Evolutionary conservation across 2,329 filamentous ascomycete species (phyloP).

Genomic region (Venturiaceae sp.): DNA sequence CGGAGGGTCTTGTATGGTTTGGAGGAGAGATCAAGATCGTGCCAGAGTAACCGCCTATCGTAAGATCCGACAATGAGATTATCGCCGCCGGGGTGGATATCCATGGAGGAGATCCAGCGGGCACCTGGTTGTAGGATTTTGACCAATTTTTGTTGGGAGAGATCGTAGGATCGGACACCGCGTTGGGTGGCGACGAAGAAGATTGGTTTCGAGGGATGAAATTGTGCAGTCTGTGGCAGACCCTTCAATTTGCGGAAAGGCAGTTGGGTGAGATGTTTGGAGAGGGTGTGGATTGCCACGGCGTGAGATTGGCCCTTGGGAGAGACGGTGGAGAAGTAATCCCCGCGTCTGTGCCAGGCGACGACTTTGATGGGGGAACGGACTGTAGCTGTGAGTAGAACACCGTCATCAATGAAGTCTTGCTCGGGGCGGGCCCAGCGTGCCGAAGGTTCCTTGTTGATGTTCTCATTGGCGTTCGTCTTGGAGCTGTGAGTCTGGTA

Average conservation of each 20-base stretch:
- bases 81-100: constrained; percentile 86
- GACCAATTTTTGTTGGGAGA: constrained; percentile 81
- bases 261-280: constrained; percentile 88
- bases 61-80: constrained; percentile 93
- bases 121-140: constrained; percentile 91
- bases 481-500: constrained; percentile 59
- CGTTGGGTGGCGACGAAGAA: constrained; percentile 96
- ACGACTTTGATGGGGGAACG: constrained; percentile 76
- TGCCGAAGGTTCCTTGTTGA: constrained; percentile 63
- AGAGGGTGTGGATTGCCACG: constrained; percentile 88
- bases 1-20: constrained; percentile 93
- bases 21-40: constrained; percentile 85
- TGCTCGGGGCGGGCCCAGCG: constrained; percentile 75
- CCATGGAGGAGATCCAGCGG: constrained; percentile 88
- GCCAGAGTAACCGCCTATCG: constrained; percentile 89
- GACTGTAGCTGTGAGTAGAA: constrained; percentile 72
- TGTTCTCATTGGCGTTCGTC: constrained; percentile 37
- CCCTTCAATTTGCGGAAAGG: constrained; percentile 73
- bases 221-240: constrained; percentile 81
- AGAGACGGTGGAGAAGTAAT: constrained; percentile 89
- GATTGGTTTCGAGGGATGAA: constrained; percentile 85
- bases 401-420: constrained; percentile 64
- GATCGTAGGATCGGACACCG: constrained; percentile 85
- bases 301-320: constrained; percentile 68
- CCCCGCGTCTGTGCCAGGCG: constrained; percentile 86